Percentiles rank a stretch among this genome's conserved stretches.
phyloP scores from a whole-genome alignment of 1,284 basidiomycete species.

The Mycena sp. region DNA sequence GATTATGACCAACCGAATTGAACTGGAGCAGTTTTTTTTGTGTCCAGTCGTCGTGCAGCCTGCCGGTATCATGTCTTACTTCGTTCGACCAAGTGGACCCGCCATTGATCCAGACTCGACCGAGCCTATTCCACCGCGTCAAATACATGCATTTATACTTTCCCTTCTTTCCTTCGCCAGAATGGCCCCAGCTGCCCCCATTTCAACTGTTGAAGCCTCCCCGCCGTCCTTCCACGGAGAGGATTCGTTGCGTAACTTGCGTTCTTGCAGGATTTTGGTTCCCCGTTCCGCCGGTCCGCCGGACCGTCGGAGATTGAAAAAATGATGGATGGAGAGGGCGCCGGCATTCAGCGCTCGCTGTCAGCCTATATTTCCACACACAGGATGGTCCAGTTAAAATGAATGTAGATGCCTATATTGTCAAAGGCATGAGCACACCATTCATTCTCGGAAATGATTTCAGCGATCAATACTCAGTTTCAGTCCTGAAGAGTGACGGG shows the following conservation, averaged over 20 bases:
- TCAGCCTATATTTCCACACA: slow-evolving; percentile 33
- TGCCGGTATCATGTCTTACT: slow-evolving; percentile 2
- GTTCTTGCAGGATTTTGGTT: too few relatives aligned
- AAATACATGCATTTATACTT: too few relatives aligned
- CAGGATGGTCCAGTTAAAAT: slow-evolving; percentile 36
- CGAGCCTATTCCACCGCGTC: neutral
- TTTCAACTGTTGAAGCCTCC: too few relatives aligned
- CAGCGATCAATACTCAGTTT: slow-evolving; percentile 38
- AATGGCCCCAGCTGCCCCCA: too few relatives aligned
- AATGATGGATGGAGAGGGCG: too few relatives aligned
- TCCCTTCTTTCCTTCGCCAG: too few relatives aligned
- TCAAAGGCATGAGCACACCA: slow-evolving; percentile 29
- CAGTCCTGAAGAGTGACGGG: slow-evolving; percentile 29
- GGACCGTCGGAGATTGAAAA: too few relatives aligned
- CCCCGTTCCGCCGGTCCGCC: too few relatives aligned
- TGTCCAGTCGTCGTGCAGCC: neutral
- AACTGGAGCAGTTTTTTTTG: neutral
- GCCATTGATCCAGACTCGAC: neutral
- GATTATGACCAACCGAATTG: neutral
- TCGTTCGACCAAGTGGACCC: neutral
- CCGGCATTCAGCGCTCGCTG: too few relatives aligned
- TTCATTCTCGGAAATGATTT: slow-evolving; percentile 44
- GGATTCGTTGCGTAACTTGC: too few relatives aligned
- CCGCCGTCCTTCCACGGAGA: too few relatives aligned
- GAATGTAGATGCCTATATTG: slow-evolving; percentile 41